Conservation (phyloP, 2,329 filamentous ascomycete species). For the Nannizziopsis barbatae region DNA sequence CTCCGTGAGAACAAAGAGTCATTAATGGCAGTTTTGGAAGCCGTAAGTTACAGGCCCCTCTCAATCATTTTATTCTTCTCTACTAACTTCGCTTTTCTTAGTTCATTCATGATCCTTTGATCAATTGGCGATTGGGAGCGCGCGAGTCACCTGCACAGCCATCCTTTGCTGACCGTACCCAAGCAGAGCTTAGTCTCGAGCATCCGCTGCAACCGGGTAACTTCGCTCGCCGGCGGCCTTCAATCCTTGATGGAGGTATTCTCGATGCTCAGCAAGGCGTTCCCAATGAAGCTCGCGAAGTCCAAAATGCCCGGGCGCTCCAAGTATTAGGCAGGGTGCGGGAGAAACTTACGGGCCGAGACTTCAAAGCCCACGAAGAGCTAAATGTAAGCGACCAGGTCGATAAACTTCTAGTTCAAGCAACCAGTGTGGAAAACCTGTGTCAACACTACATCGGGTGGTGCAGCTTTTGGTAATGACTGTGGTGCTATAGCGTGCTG, state of each 20-base stretch:
- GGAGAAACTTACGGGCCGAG: slow-evolving; percentile 87
- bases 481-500: too few species aligned
- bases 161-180: slow-evolving; percentile 51
- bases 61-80: not conserved
- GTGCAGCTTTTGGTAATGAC: slow-evolving; percentile 84
- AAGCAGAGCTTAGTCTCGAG: slow-evolving; percentile 39
- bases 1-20: slow-evolving; percentile 95
- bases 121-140: slow-evolving; percentile 79
- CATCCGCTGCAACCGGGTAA: slow-evolving; percentile 52
- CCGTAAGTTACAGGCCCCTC: slow-evolving; percentile 50
- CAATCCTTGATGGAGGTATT: slow-evolving; percentile 52
- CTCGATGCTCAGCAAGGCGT: slow-evolving; percentile 34
- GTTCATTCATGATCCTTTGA: slow-evolving; percentile 99
- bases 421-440: slow-evolving; percentile 91
- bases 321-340: slow-evolving; percentile 86
- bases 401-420: slow-evolving; percentile 86
- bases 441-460: slow-evolving; percentile 99
- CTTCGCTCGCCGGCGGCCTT: slow-evolving; percentile 56
- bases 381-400: slow-evolving; percentile 79
- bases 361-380: slow-evolving; percentile 81
- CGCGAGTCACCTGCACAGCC: slow-evolving; percentile 51
- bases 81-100: slow-evolving; percentile 27
- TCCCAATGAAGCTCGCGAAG: slow-evolving; percentile 49
- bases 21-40: slow-evolving; percentile 94
- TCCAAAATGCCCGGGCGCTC: slow-evolving; percentile 83